Conservation (phyloP, 2,329 filamentous ascomycete genomes). For the Penicillium palitans region DNA sequence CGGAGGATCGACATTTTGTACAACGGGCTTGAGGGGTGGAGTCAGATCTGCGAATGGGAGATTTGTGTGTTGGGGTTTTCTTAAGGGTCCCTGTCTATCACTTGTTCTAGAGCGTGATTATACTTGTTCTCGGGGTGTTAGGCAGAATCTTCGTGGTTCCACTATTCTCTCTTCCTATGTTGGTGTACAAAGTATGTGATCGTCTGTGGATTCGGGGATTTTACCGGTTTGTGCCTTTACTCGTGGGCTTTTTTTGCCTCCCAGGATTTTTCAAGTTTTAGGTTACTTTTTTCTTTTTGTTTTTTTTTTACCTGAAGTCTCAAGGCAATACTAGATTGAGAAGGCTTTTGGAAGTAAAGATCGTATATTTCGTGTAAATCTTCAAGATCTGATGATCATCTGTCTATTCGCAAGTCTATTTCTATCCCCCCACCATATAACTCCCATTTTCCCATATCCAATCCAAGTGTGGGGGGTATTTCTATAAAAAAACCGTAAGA, state of each 20-base stretch:
- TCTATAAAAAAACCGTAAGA: conserved; percentile 4
- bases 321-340: no score
- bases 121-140: neutral
- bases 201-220: neutral
- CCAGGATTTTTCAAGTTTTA: neutral
- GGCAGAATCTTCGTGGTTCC: neutral
- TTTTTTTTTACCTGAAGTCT: no score
- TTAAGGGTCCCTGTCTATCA: conserved; percentile 16
- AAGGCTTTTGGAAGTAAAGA: neutral
- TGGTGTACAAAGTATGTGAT: neutral
- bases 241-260: neutral
- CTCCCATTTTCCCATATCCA: neutral
- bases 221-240: neutral
- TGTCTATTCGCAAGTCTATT: conserved; percentile 6
- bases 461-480: conserved; percentile 7
- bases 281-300: neutral
- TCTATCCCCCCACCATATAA: neutral
- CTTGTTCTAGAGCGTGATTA: conserved; percentile 18
- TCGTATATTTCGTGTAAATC: conserved; percentile 7
- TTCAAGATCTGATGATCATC: conserved; percentile 9
- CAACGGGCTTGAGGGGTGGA: conserved; percentile 1
- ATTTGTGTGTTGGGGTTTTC: neutral
- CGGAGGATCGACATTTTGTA: conserved; percentile 2
- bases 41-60: conserved; percentile 2
- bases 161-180: neutral